phyloP scores from a whole-genome alignment of 2,329 filamentous ascomycete genomes.

The Cercospora sp. region DNA sequence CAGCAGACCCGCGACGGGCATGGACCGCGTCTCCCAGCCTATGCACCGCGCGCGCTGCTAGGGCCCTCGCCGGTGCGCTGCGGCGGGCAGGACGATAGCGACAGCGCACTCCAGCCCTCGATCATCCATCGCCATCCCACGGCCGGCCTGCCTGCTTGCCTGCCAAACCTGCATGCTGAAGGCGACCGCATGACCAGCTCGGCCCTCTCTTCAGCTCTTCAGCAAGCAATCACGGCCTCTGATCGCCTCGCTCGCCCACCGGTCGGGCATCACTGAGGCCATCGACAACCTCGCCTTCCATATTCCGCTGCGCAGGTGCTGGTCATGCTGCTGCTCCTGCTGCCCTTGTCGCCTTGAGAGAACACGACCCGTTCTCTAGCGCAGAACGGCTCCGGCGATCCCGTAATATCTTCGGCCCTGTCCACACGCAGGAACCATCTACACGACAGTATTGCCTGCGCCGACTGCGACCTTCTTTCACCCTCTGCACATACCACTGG shows the following conservation, averaged over 20 bases:
- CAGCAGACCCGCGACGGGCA: slow-evolving; percentile 11
- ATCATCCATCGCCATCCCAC: slow-evolving; percentile 5
- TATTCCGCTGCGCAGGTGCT: slow-evolving; percentile 4
- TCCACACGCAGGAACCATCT: slow-evolving; percentile 13
- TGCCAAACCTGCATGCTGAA: background rate
- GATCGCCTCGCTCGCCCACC: background rate
- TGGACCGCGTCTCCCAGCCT: background rate
- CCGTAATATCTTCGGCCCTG: slow-evolving; percentile 11
- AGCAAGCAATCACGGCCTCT: background rate
- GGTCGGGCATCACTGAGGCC: background rate
- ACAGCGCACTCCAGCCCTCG: background rate
- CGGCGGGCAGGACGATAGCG: background rate
- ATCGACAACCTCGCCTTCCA: background rate
- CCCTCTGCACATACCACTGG: background rate
- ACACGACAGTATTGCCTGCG: slow-evolving; percentile 1
- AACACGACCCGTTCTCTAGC: slow-evolving; percentile 18
- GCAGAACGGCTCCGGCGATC: slow-evolving; percentile 16
- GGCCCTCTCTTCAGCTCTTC: background rate
- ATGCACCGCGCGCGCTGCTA: slow-evolving; percentile 19
- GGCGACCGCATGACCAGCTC: slow-evolving; percentile 1
- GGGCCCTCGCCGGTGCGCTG: background rate
- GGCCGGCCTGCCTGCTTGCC: background rate
- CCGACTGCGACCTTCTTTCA: background rate
- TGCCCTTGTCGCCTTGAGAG: slow-evolving; percentile 10
- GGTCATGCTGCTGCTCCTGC: slow-evolving; percentile 12